Evolutionary conservation across 192 early-diverging fungal genomes (phyloP), one percentile per base, ranked within the genome.

Genomic region (Coemansia sp.): DNA sequence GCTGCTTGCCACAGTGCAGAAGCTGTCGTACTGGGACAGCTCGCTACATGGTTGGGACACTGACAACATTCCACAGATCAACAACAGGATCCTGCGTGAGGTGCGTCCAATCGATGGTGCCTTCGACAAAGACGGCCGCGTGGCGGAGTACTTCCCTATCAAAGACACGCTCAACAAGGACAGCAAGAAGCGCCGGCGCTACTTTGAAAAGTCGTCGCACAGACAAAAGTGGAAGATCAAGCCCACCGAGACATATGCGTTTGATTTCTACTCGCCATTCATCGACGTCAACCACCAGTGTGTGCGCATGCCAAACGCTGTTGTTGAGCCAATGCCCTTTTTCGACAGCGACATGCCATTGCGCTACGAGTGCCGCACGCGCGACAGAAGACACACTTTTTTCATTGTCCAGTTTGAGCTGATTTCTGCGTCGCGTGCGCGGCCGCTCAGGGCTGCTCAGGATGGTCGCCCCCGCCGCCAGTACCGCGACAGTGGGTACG

Each of bases 251-350:
- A 63, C 70, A 58, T 82, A 82, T 37, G 80, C 80, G 7, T 71
- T 73, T 48, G 80, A 82, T 56, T 82, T 82, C 62, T 82, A 77
- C 74, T 82, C 80, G 65, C 80, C 80, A 12, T 82, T 82, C 57
- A 73, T 82, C 43, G 80, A 82, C 48, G 74, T 82, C 65, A 82
- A 82, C 68, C 74, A 82, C 80, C 80, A 82, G 68, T 82, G 80
- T 74, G 74, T 82, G 54, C 74, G 80, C 60, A 82, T 82, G 80
- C 80, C 80, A 45, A 82, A 82, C 41, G 63, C 80, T 15, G 72
- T 82, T 0, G 80, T 82, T 41, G 80, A 82, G 72, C 80, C 80
- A 41, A 82, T 82, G 80, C 80, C 80, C 5, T 82, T 66, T 46
- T 82, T 82, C 32, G 74, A 82, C 64, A 68, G 71, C 62, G 80